A percentile compares a stretch with the other conserved stretches of the same genome.
Evolutionary conservation across 1,139 yeast genomes (phyloP).

Genomic region (Citeromyces siamensis): DNA sequence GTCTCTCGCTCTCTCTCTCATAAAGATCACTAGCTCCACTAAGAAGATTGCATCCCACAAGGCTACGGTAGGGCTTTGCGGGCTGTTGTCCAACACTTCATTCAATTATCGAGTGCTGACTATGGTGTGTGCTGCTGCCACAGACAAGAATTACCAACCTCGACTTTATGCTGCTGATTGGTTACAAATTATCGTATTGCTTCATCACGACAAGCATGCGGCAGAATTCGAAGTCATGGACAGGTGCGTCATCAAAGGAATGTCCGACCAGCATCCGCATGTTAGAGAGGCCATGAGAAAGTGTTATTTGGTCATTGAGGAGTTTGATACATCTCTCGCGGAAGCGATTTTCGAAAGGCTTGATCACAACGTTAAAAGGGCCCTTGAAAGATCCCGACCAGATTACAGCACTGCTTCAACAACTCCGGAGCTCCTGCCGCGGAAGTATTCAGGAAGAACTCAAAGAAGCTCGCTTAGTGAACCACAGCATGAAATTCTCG

Average conservation of each 20-base stretch:
- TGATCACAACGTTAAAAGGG: conserved; percentile 36
- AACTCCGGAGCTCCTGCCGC: background rate
- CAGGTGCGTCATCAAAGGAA: conserved; percentile 42
- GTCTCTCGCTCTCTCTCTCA: conserved; percentile 38
- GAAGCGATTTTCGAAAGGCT: conserved; percentile 23
- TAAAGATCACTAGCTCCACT: conserved; percentile 59
- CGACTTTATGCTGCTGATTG: conserved; percentile 61
- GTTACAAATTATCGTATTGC: conserved; percentile 48
- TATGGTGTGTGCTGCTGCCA: conserved; percentile 37
- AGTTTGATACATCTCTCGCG: conserved; percentile 31
- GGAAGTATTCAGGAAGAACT: background rate
- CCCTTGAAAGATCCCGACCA: conserved; percentile 32
- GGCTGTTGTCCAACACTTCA: conserved; percentile 44
- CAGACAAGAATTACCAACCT: conserved; percentile 62
- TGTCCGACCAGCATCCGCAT: conserved; percentile 69
- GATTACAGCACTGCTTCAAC: too few relatives aligned
- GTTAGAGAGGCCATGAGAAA: conserved; percentile 70
- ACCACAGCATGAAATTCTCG: background rate
- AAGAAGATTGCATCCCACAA: conserved; percentile 70
- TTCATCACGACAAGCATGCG: conserved; percentile 27
- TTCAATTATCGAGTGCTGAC: conserved; percentile 40
- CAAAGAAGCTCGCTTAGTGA: conserved; percentile 1
- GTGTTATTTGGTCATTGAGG: conserved; percentile 60
- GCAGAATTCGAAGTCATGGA: conserved; percentile 26
- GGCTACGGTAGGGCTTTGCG: conserved; percentile 57